Percentiles rank a stretch among this genome's conserved stretches.
Evolutionary conservation across 2,329 filamentous ascomycete species (phyloP).

Genomic region (Thelonectria rubi): DNA sequence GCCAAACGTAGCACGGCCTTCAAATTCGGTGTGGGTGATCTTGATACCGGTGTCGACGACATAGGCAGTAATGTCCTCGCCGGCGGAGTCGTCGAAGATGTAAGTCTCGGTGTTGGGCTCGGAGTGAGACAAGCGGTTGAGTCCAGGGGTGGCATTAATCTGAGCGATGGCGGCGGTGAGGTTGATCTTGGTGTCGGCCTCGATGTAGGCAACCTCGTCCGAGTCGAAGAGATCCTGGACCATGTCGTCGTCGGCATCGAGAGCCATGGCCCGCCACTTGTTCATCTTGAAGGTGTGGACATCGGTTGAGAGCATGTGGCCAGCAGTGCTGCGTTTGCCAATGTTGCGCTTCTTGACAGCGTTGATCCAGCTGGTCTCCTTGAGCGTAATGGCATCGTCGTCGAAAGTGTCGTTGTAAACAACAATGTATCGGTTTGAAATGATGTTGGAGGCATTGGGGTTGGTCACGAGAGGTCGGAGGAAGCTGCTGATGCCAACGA

Average conservation of each 20-base stretch:
- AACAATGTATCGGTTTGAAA: conserved; percentile 69
- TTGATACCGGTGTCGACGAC: conserved; percentile 73
- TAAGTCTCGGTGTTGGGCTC: conserved; percentile 45
- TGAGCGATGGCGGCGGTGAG: conserved; percentile 58
- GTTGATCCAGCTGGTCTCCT: conserved; percentile 58
- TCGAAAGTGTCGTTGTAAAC: conserved; percentile 67
- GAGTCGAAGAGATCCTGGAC: conserved; percentile 59
- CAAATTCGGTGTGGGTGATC: conserved; percentile 63
- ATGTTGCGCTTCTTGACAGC: conserved; percentile 66
- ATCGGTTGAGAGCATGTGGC: conserved; percentile 57
- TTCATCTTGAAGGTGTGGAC: conserved; percentile 58
- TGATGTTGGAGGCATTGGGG: conserved; percentile 55
- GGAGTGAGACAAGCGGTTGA: conserved; percentile 62
- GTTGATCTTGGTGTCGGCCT: conserved; percentile 61
- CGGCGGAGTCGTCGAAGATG: conserved; percentile 62
- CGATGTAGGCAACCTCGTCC: conserved; percentile 61
- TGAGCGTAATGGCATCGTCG: conserved; percentile 58
- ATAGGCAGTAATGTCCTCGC: conserved; percentile 67
- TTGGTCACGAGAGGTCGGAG: conserved; percentile 58
- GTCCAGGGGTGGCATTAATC: conserved; percentile 61
- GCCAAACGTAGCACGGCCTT: conserved; percentile 62
- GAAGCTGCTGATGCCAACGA: conserved; percentile 41
- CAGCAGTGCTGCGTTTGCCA: conserved; percentile 58
- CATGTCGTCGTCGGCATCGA: conserved; percentile 62
- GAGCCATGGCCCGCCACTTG: conserved; percentile 62